phyloP scores from a whole-genome alignment of 1,284 basidiomycete genomes.

The Fomitopsis pinicola region DNA sequence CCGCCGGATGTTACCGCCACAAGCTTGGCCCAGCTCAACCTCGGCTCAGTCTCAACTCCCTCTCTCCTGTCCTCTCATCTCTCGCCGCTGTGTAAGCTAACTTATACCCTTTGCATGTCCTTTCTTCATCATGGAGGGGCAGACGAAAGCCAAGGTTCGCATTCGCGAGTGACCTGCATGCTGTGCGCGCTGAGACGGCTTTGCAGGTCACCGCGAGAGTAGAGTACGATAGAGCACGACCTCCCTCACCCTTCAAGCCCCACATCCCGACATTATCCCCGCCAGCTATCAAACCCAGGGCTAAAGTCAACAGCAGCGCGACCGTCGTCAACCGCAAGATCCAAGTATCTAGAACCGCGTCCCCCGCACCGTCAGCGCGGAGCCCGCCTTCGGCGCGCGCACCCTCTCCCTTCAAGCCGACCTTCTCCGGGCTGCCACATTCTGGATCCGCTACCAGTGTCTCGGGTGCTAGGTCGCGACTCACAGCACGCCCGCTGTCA shows the following conservation, averaged over 20 bases:
- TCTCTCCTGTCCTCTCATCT: constrained; percentile 7
- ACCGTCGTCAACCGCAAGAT: constrained; percentile 40
- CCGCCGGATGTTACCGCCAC: neutral
- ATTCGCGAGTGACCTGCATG: constrained; percentile 2
- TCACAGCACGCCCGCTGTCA: constrained; percentile 31
- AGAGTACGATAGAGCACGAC: constrained; percentile 32
- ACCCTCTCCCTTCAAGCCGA: constrained; percentile 38
- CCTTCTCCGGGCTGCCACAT: constrained; percentile 20
- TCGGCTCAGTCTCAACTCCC: neutral
- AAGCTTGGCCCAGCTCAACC: neutral
- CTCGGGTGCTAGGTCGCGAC: constrained; percentile 49
- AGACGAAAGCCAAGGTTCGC: constrained; percentile 28
- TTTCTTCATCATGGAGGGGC: constrained; percentile 20
- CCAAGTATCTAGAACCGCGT: constrained; percentile 25
- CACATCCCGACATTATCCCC: constrained; percentile 32
- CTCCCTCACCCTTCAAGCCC: constrained; percentile 49
- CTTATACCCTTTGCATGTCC: constrained; percentile 9
- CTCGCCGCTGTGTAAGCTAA: constrained; percentile 1
- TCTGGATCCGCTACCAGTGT: constrained; percentile 28
- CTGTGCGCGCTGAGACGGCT: constrained; percentile 19
- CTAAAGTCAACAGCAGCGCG: constrained; percentile 57
- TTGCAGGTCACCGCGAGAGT: constrained; percentile 33
- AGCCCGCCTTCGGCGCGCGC: constrained; percentile 28
- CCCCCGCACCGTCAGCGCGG: constrained; percentile 14
- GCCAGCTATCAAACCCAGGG: constrained; percentile 43